Conservation (phyloP, 1,284 basidiomycete species). For the Leccinum subrobustum region DNA sequence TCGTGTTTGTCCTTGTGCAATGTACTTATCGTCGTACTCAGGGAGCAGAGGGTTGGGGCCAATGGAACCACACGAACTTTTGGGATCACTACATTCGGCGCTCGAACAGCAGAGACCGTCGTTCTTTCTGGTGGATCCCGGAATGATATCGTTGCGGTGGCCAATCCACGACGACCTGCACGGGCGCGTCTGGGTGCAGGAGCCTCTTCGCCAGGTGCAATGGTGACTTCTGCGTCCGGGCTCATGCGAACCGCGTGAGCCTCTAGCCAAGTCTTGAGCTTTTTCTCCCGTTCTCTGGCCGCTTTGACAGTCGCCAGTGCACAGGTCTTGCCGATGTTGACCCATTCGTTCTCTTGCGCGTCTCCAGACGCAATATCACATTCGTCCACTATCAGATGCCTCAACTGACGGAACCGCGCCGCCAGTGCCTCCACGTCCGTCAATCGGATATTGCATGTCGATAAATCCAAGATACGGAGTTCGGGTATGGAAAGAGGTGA, state of each 20-base stretch:
- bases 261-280: constrained; percentile 52
- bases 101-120: constrained; percentile 4
- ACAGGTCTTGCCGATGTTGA: constrained; percentile 51
- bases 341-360: constrained; percentile 49
- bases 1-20: constrained; percentile 36
- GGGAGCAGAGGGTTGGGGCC: constrained; percentile 37
- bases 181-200: constrained; percentile 23
- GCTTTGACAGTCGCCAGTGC: constrained; percentile 53
- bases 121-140: constrained; percentile 33
- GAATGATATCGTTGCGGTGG: constrained; percentile 55
- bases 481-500: constrained; percentile 37
- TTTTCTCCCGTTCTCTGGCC: constrained; percentile 57
- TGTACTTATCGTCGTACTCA: constrained; percentile 40
- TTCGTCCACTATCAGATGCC: constrained; percentile 54
- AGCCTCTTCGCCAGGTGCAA: neutral
- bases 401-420: constrained; percentile 42
- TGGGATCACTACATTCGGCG: constrained; percentile 12
- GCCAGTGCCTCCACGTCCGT: constrained; percentile 51
- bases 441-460: constrained; percentile 51
- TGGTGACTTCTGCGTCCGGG: neutral
- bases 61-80: constrained; percentile 47
- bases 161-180: constrained; percentile 51
- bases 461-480: constrained; percentile 57
- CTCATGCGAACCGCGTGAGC: constrained; percentile 13
- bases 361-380: constrained; percentile 46